A percentile compares a stretch with the other conserved stretches of the same genome.
Conservation (phyloP, 495 filamentous ascomycete species). For the Zalerion maritima region DNA sequence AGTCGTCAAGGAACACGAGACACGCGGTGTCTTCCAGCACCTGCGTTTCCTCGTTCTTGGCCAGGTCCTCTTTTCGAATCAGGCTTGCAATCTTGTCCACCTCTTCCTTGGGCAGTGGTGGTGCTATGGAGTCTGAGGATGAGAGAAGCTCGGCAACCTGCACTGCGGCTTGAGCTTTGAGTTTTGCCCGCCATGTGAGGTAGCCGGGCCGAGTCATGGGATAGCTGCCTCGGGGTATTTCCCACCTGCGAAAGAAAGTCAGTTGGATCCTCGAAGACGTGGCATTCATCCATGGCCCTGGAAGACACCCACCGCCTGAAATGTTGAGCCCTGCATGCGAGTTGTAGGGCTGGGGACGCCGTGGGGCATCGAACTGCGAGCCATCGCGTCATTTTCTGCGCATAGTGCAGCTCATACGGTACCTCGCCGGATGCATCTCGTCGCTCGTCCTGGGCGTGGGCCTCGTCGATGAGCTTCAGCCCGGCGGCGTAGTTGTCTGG, state of each 20-base stretch:
- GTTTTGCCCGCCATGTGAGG: constrained; percentile 54
- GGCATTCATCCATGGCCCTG: not conserved
- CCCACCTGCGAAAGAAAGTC: constrained; percentile 44
- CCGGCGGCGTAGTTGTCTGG: constrained; percentile 23
- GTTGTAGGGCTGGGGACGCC: constrained; percentile 46
- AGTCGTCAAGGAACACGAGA: constrained; percentile 73
- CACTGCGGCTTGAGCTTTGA: constrained; percentile 56
- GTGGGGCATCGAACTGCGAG: constrained; percentile 37
- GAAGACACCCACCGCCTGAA: constrained; percentile 29
- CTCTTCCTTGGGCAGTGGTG: constrained; percentile 21
- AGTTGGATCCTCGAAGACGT: not conserved
- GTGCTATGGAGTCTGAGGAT: constrained; percentile 26
- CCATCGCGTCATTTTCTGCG: constrained; percentile 59
- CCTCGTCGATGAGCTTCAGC: constrained; percentile 52
- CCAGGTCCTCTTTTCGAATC: constrained; percentile 51
- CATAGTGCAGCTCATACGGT: constrained; percentile 70
- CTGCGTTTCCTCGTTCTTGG: constrained; percentile 50
- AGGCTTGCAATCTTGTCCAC: constrained; percentile 39
- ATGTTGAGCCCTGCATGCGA: constrained; percentile 73
- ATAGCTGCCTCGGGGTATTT: constrained; percentile 55
- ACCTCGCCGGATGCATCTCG: constrained; percentile 10
- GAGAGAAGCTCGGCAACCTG: constrained; percentile 39
- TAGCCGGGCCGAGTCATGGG: constrained; percentile 58
- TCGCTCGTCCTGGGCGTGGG: constrained; percentile 46
- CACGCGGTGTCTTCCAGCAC: constrained; percentile 73